These are phyloP conservation scores for Vitis hybrid DNA, from an alignment of 177 flowering plant genomes.

Conservation along the genomic window DNA sequence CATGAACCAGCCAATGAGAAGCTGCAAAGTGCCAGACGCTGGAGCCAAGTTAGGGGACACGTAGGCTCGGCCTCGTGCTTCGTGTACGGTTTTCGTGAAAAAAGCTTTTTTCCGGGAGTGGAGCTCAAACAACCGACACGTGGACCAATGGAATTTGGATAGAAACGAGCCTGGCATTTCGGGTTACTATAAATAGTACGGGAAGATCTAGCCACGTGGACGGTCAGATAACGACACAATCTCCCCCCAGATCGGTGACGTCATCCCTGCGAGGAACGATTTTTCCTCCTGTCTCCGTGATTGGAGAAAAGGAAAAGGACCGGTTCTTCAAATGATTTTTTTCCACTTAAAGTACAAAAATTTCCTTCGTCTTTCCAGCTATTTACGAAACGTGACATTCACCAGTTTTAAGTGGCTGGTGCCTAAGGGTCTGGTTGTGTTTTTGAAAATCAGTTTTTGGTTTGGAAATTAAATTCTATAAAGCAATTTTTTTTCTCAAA, in stretches of 20 bases:
- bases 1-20: conserved; percentile 19
- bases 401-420: no score
- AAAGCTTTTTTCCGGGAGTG: conserved; percentile 2
- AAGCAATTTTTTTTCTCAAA: no score
- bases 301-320: conserved; percentile 20
- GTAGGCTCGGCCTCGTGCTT: conserved; percentile 18
- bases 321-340: not conserved
- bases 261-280: not conserved
- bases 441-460: no score
- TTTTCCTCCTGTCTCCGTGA: conserved; percentile 27
- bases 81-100: not conserved
- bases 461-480: no score
- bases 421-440: no score
- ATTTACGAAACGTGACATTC: no score
- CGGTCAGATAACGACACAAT: conserved; percentile 28
- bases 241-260: conserved; percentile 19
- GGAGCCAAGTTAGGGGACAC: conserved; percentile 19
- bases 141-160: conserved; percentile 35
- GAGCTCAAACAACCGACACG: conserved; percentile 41
- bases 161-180: conserved; percentile 10
- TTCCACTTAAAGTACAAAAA: no score
- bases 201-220: conserved; percentile 27
- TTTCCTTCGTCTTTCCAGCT: no score
- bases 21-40: conserved; percentile 17
- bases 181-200: conserved; percentile 19